Base-by-base conservation (phyloP, 176 grass and related monocot genomes). In the Raddia distichophylla region DNA sequence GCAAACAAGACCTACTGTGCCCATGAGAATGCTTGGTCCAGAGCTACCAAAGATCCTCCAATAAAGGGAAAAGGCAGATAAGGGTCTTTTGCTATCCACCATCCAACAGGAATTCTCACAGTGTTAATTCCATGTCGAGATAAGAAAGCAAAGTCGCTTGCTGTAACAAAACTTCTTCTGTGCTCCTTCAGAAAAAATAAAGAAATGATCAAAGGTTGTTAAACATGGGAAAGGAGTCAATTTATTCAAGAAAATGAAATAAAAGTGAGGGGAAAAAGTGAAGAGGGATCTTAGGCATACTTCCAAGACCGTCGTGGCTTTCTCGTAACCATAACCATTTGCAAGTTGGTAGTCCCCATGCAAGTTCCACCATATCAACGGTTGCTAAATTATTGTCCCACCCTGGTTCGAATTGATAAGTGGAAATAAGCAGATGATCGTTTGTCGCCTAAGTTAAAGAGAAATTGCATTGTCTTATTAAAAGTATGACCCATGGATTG, bases 271-370 rank as follows among this genome's bases (percentile, higher is more conserved):
- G 19, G 16, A 6, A 22, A 22, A 10, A 20, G 56, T 59, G 56
- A 58, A 9, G 45, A 74, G 53, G 57, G 67, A 8, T 20, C 10
- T 69, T 11, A 60, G 73, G 70, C 93, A 89, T 87, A 92, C 93
- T 64, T 79, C 82, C 77, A 94, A 82, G 45, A 94, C 78, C n/a
- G 83, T 71, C 50, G 72, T 77, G 11, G 89, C 89, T 69, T 80
- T 80, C 6, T 87, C 22, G 0, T 70, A 55, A 76, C 93, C 93
- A 85, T 87, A 94, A 40, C 93, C 87, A 27, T 92, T 94, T n/a
- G 93, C 89, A 85, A 94, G 87, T 74, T 94, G 93, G 84, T 89
- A 92, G 86, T 94, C 93, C 37, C 89, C 89, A 85, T 81, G 93
- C 77, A 94, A 83, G 44, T 85, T 86, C 69, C 69, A 77, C 81